A percentile compares a stretch with the other conserved stretches of the same genome.
phyloP scores from a whole-genome alignment of 2,329 filamentous ascomycete species.

The Stachybotrys elegans region DNA sequence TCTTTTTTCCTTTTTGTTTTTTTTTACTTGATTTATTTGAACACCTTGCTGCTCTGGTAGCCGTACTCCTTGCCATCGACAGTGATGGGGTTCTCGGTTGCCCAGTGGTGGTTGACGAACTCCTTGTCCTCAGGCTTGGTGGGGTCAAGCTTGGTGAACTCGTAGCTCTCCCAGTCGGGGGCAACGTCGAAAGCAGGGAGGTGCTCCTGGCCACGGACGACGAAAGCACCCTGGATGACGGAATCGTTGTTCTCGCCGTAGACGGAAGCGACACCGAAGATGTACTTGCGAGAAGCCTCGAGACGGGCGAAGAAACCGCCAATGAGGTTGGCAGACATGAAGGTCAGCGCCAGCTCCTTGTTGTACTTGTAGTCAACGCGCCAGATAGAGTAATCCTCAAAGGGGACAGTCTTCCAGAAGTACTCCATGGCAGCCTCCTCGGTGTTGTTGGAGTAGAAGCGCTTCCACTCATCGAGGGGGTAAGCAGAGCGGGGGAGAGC shows the following conservation, averaged over 20 bases:
- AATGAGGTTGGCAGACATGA: slow-evolving; percentile 99
- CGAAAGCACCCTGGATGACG: slow-evolving; percentile 86
- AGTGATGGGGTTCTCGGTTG: slow-evolving; percentile 79
- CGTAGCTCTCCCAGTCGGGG: slow-evolving; percentile 94
- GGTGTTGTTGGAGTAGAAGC: slow-evolving; percentile 95
- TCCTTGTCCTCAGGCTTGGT: slow-evolving; percentile 78
- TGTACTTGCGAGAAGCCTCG: slow-evolving; percentile 94
- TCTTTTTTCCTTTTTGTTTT: slow-evolving; percentile 2
- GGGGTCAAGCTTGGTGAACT: slow-evolving; percentile 93
- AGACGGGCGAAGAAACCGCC: slow-evolving; percentile 97
- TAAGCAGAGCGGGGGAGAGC: slow-evolving; percentile 73
- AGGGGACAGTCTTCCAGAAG: slow-evolving; percentile 97
- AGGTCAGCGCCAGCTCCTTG: slow-evolving; percentile 90
- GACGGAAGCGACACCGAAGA: slow-evolving; percentile 88
- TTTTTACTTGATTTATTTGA: slow-evolving; percentile 79
- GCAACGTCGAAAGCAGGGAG: slow-evolving; percentile 90
- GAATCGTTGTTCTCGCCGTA: slow-evolving; percentile 87
- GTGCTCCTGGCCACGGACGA: slow-evolving; percentile 88
- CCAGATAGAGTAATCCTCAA: slow-evolving; percentile 96
- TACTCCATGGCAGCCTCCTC: slow-evolving; percentile 82
- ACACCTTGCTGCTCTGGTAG: slow-evolving; percentile 92
- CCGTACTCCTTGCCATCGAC: slow-evolving; percentile 84
- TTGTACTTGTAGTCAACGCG: slow-evolving; percentile 98
- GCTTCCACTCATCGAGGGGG: slow-evolving; percentile 96
- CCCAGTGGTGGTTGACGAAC: slow-evolving; percentile 83